phyloP scores from a whole-genome alignment of 2,329 filamentous ascomycete species.

The Pseudofabraea citricarpa region DNA sequence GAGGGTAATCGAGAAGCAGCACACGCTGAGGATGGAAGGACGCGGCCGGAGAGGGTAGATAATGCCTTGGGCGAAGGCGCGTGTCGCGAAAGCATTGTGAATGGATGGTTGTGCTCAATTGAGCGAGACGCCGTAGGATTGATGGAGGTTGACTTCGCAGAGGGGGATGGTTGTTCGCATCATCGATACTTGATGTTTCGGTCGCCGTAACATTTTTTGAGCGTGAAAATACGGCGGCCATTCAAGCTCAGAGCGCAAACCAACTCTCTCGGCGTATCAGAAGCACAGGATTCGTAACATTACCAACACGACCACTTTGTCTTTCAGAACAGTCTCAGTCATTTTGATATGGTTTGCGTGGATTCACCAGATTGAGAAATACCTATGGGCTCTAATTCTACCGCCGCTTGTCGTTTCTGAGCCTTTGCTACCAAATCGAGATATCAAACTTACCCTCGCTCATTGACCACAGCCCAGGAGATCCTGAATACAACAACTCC shows the following conservation, averaged over 20 bases:
- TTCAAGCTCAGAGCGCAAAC: neutral
- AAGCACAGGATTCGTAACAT: neutral
- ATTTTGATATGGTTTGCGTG: too few relatives aligned
- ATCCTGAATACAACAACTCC: too few relatives aligned
- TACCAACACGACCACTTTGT: too few relatives aligned
- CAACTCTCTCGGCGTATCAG: neutral
- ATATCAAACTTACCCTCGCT: too few relatives aligned
- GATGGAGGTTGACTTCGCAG: slow-evolving; percentile 16
- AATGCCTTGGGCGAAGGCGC: slow-evolving; percentile 26
- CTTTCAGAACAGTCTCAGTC: too few relatives aligned
- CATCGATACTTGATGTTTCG: neutral
- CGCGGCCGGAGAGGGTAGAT: slow-evolving; percentile 23
- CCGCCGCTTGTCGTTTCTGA: too few relatives aligned
- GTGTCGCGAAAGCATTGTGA: slow-evolving; percentile 31
- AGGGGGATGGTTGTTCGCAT: slow-evolving; percentile 1
- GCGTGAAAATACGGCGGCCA: neutral
- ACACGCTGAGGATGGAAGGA: slow-evolving; percentile 22
- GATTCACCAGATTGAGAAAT: too few relatives aligned
- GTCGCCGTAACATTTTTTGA: neutral
- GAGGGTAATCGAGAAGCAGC: slow-evolving; percentile 21
- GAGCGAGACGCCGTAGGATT: slow-evolving; percentile 16
- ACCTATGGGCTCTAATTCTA: too few relatives aligned
- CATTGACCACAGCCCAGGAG: too few relatives aligned
- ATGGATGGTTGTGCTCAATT: slow-evolving; percentile 28
- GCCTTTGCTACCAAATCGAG: too few relatives aligned